These are phyloP conservation scores for Diaporthe helianthi DNA, from an alignment of 2,329 filamentous ascomycete species.

Conservation along the genomic window DNA sequence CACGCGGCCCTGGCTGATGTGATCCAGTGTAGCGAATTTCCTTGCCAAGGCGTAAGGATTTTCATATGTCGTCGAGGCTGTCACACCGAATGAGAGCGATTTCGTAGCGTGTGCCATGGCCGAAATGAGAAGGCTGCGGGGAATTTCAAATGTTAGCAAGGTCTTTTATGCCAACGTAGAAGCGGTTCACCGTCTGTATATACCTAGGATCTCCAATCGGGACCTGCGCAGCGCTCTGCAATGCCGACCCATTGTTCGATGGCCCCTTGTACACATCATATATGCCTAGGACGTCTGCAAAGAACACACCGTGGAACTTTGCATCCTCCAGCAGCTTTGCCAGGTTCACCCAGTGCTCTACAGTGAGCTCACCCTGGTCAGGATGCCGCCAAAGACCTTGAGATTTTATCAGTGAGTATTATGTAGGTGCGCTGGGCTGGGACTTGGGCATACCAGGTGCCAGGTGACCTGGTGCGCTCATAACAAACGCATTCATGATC, in stretches of 20 bases:
- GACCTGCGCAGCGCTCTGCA: constrained; percentile 71
- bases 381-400: constrained; percentile 29
- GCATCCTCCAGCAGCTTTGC: constrained; percentile 47
- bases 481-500: constrained; percentile 52
- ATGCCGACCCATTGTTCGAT: constrained; percentile 63
- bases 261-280: constrained; percentile 74
- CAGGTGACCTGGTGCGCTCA: constrained; percentile 23
- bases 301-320: constrained; percentile 48
- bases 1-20: constrained; percentile 68
- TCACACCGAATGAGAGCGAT: constrained; percentile 73
- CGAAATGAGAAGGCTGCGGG: constrained; percentile 44
- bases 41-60: constrained; percentile 73
- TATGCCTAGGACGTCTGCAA: constrained; percentile 56
- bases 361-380: constrained; percentile 35
- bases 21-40: constrained; percentile 71
- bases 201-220: constrained; percentile 73
- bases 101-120: constrained; percentile 75
- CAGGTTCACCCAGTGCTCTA: constrained; percentile 57
- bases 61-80: constrained; percentile 73
- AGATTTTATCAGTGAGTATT: background rate
- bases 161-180: background rate
- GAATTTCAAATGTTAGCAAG: background rate
- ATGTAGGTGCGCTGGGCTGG: background rate
- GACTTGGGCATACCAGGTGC: constrained; percentile 9
- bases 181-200: constrained; percentile 40